Evolutionary conservation across 495 filamentous ascomycete genomes (phyloP).

Genomic region (Penicillium soppii): DNA sequence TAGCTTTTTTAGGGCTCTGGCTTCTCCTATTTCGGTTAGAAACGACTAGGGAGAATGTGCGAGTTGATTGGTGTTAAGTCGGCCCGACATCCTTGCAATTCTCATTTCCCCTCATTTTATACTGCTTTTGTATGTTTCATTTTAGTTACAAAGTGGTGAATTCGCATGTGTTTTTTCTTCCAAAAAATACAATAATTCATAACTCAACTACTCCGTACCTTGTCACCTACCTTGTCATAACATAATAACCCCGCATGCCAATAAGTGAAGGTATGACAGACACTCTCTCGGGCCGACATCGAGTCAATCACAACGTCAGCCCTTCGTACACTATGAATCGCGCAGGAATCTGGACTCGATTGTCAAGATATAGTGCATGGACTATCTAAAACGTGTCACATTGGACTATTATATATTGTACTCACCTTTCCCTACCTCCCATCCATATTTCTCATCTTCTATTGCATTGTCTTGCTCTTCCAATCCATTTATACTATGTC

Average conservation of each 20-base stretch:
- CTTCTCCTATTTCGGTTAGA: background rate
- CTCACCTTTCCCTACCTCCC: no score
- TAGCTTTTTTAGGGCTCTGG: background rate
- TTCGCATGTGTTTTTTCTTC: no score
- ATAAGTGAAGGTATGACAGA: background rate
- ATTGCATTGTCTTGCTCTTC: background rate
- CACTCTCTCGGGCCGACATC: constrained; percentile 3
- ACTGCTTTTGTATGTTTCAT: no score
- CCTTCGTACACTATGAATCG: background rate
- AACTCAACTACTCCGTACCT: no score
- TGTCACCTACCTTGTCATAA: background rate
- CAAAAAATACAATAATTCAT: no score
- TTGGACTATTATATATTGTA: background rate
- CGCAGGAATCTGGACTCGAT: constrained; percentile 1
- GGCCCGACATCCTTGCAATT: constrained; percentile 4
- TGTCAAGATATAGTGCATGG: background rate
- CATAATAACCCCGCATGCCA: background rate
- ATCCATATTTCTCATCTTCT: background rate
- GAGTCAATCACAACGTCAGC: background rate
- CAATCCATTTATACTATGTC: background rate
- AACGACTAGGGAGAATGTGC: background rate
- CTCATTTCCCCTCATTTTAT: background rate
- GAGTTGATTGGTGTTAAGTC: background rate
- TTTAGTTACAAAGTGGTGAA: no score
- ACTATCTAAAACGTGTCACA: background rate